phyloP scores from a whole-genome alignment of 2,329 filamentous ascomycete genomes.

The Pestalotiopsis sp. region DNA sequence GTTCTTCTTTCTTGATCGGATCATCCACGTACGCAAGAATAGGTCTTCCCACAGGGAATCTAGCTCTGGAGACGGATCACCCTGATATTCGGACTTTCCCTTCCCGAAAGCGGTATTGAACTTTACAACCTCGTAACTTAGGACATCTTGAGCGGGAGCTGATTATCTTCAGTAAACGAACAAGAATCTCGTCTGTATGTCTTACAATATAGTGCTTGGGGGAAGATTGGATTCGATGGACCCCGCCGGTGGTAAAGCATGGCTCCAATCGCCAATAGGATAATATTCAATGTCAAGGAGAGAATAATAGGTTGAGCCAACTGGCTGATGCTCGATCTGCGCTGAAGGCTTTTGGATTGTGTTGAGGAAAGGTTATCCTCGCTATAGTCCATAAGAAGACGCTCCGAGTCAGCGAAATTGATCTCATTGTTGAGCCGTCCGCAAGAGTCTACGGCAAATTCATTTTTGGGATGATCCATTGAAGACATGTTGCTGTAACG shows the following conservation, averaged over 20 bases:
- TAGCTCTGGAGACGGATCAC: not conserved
- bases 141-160: not conserved
- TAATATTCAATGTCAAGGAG: not conserved
- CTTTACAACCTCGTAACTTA: not conserved
- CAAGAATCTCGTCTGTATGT: no score
- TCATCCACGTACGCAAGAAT: not conserved
- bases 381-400: no score
- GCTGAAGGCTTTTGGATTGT: no score
- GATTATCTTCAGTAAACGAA: not conserved
- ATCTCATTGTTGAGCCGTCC: no score
- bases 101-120: not conserved
- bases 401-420: no score
- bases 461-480: no score
- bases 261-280: not conserved
- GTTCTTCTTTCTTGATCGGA: not conserved
- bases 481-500: no score
- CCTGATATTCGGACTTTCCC: not conserved
- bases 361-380: no score
- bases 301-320: not conserved
- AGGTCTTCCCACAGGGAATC: not conserved
- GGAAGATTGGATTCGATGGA: not conserved
- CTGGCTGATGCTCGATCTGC: no score
- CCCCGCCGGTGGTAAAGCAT: not conserved
- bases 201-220: slow-evolving; percentile 1
- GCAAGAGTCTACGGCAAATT: no score